phyloP scores from a whole-genome alignment of 2,329 filamentous ascomycete genomes.

The Aspergillus sp. region DNA sequence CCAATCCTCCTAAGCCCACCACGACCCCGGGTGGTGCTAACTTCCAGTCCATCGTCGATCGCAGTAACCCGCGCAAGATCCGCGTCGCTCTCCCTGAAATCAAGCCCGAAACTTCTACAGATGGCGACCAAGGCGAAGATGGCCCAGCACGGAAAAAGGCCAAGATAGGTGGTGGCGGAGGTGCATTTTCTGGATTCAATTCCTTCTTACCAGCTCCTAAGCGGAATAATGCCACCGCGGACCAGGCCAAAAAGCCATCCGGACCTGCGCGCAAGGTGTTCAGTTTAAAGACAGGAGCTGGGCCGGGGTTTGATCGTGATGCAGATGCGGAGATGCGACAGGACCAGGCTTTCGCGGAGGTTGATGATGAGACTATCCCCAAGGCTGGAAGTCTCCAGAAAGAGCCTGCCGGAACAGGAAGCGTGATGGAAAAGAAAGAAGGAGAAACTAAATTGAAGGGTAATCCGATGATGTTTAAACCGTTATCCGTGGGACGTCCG shows the following conservation, averaged over 20 bases:
- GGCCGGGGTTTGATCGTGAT: conserved; percentile 73
- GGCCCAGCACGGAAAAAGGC: conserved; percentile 67
- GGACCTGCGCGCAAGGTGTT: conserved; percentile 53
- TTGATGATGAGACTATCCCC: conserved; percentile 26
- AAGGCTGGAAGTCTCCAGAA: conserved; percentile 18
- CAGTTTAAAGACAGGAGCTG: conserved; percentile 75
- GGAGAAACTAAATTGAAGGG: conserved; percentile 55
- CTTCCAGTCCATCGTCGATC: conserved; percentile 77
- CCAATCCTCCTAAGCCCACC: not conserved
- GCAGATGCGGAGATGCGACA: conserved; percentile 37
- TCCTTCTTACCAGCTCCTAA: conserved; percentile 84
- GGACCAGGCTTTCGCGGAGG: conserved; percentile 21
- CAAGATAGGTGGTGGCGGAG: conserved; percentile 58
- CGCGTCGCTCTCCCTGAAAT: conserved; percentile 68
- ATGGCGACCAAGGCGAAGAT: conserved; percentile 37
- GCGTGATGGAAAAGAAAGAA: not conserved
- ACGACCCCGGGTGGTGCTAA: conserved; percentile 31
- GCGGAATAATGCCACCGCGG: conserved; percentile 28
- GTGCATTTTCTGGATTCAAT: conserved; percentile 76
- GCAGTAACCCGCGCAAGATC: conserved; percentile 78
- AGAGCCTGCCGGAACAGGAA: conserved; percentile 3
- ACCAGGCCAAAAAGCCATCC: conserved; percentile 26
- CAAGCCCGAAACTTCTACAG: conserved; percentile 29
- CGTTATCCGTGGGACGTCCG: conserved; percentile 73
- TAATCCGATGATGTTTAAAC: conserved; percentile 83